A percentile compares a stretch with the other conserved stretches of the same genome.
phyloP scores from a whole-genome alignment of 164 flowering plant species.

The Umbilicus rupestris region DNA sequence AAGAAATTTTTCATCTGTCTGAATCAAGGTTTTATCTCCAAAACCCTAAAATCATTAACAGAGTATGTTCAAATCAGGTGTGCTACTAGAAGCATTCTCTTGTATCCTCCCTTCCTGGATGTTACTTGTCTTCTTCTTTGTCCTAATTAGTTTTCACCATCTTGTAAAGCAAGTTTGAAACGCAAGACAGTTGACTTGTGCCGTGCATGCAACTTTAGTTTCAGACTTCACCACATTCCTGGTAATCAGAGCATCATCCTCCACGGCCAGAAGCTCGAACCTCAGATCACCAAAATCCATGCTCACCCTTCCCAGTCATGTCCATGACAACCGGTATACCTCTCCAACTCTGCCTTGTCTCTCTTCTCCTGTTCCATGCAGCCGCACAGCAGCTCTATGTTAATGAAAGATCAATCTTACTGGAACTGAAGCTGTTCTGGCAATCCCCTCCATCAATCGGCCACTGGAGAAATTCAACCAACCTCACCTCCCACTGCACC shows the following conservation, averaged over 20 bases:
- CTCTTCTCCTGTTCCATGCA: not conserved
- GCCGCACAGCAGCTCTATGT: not conserved
- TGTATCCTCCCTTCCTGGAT: not conserved
- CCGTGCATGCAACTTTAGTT: not conserved
- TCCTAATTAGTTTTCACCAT: not conserved
- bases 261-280: not conserved
- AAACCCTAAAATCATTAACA: not conserved
- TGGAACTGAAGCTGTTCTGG: conserved; percentile 1
- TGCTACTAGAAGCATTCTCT: not conserved
- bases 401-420: conserved; percentile 7
- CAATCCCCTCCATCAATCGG: conserved; percentile 5
- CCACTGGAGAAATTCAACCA: conserved; percentile 5
- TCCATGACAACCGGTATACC: not conserved
- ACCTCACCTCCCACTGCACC: not conserved
- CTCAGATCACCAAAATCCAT: not conserved
- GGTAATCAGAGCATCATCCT: no score
- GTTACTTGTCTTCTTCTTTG: not conserved
- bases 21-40: not conserved
- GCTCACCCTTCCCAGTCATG: not conserved
- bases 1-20: no score
- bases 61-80: not conserved
- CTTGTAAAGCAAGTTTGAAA: not conserved
- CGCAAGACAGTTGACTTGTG: not conserved
- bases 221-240: not conserved
- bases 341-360: not conserved